Evolutionary conservation across 2,329 filamentous ascomycete genomes (phyloP), one percentile per base, ranked within the genome.

Genomic region (Pseudogymnoascus sp.): DNA sequence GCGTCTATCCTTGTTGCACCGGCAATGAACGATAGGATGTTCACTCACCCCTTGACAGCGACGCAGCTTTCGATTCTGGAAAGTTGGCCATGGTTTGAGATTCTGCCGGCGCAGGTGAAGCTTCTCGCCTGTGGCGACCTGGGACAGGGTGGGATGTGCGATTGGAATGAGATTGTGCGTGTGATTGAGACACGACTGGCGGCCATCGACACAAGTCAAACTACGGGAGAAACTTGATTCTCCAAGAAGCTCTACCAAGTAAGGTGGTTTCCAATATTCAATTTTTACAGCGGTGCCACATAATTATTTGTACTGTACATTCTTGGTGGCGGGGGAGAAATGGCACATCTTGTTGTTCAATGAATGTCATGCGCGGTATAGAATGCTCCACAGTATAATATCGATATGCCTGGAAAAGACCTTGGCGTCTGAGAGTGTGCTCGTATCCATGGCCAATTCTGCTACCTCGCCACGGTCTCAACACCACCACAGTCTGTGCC

Each of bases 21-120:
- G 1, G 86, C 89, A 31, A 96, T 96, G 91, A 96, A 97, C 73
- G 91, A 85, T 25, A 86, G 87, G 3, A 96, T 96, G 92, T 96
- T 90, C 88, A 79, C 81, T 62, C 91, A 97, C 72, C 92, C 92
- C 1, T 78, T 96, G 51, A 96, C 92, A 0, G 80, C 76, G 59
- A 84, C 83, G 65, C 91, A 96, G 66, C 75, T 96, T 38, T 77
- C 77, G 41, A 78, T 89, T 0, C 76, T 97, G 55, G 82, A 88
- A 58, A 89, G 92, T 63, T 96, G 92, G 91, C 87, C 86, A 5
- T 88, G 84, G 88, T 82, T 94, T 66, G 86, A 90, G 69, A 84
- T 96, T 15, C 71, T 95, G 65, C 75, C 78, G 60, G 90, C 92
- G 0, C 81, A 89, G 68, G 82, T 88, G 68, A 96, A 96, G 78